These are phyloP conservation scores for Raddia distichophylla DNA, from an alignment of 176 grass and related monocot species.

Conservation along the genomic window DNA sequence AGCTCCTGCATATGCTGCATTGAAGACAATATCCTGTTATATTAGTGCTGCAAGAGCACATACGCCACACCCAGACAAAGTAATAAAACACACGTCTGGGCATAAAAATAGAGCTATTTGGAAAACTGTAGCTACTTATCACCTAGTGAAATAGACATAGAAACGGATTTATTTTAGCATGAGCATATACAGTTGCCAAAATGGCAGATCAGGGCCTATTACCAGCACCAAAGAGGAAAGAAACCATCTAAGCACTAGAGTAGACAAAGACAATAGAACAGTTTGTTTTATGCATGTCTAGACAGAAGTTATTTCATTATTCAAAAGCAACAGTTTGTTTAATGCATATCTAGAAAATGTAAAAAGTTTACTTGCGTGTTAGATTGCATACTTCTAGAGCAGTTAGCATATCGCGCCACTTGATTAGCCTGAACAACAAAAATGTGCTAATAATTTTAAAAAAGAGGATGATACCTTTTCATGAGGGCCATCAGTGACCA, in stretches of 20 bases:
- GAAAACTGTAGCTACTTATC: conserved; percentile 18
- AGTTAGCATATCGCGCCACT: background rate
- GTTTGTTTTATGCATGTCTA: background rate
- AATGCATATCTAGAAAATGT: conserved; percentile 10
- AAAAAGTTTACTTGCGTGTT: conserved; percentile 20
- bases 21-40: conserved; percentile 36
- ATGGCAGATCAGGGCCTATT: conserved; percentile 13
- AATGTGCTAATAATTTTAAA: conserved; percentile 15
- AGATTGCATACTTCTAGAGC: conserved; percentile 8
- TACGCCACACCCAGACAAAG: background rate
- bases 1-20: conserved; percentile 82
- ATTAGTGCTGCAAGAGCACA: conserved; percentile 30
- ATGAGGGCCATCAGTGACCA: conserved; percentile 57
- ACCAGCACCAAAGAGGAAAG: background rate
- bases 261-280: background rate
- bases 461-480: conserved; percentile 61
- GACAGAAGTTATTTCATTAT: background rate
- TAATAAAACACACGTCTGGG: background rate
- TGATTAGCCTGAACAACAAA: conserved; percentile 8
- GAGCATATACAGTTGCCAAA: conserved; percentile 5
- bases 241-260: background rate
- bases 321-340: background rate
- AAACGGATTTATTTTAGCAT: conserved; percentile 10
- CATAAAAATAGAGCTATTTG: background rate
- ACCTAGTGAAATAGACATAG: conserved; percentile 12